Conservation (phyloP, 2,329 filamentous ascomycete genomes). For the Aspergillus fijiensis region DNA sequence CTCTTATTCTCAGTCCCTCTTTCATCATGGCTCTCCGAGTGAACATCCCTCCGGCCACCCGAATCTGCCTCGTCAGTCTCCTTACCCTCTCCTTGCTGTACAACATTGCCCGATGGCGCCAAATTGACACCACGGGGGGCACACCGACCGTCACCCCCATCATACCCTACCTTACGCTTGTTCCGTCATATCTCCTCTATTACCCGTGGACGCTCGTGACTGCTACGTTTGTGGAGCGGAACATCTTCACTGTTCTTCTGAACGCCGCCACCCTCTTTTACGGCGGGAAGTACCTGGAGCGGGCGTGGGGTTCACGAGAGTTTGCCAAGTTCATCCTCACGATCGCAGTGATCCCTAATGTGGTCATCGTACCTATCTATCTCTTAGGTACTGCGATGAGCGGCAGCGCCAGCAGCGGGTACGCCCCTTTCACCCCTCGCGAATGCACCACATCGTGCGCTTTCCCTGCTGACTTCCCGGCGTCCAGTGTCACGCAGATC, state of each 20-base stretch:
- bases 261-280: conserved; percentile 80
- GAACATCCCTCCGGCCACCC: conserved; percentile 89
- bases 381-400: conserved; percentile 69
- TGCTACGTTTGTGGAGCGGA: conserved; percentile 86
- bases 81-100: conserved; percentile 73
- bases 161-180: conserved; percentile 82
- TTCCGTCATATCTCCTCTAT: conserved; percentile 77
- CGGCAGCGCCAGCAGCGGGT: conserved; percentile 39
- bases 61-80: conserved; percentile 72
- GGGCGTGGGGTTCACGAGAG: conserved; percentile 90
- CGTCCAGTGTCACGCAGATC: conserved; percentile 70
- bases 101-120: conserved; percentile 63
- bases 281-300: conserved; percentile 90
- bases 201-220: conserved; percentile 93
- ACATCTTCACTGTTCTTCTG: conserved; percentile 79
- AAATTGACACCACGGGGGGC: conserved; percentile 64
- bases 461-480: conserved; percentile 26
- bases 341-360: conserved; percentile 75
- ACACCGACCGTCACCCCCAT: conserved; percentile 53
- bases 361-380: conserved; percentile 70
- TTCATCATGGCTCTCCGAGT: conserved; percentile 73
- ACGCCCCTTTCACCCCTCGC: conserved; percentile 26
- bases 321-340: conserved; percentile 87
- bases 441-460: conserved; percentile 19
- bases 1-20: background rate